Evolutionary conservation across 2,329 filamentous ascomycete species (phyloP), one percentile per base, ranked within the genome.

Genomic region (Sclerotiophoma versabilis): DNA sequence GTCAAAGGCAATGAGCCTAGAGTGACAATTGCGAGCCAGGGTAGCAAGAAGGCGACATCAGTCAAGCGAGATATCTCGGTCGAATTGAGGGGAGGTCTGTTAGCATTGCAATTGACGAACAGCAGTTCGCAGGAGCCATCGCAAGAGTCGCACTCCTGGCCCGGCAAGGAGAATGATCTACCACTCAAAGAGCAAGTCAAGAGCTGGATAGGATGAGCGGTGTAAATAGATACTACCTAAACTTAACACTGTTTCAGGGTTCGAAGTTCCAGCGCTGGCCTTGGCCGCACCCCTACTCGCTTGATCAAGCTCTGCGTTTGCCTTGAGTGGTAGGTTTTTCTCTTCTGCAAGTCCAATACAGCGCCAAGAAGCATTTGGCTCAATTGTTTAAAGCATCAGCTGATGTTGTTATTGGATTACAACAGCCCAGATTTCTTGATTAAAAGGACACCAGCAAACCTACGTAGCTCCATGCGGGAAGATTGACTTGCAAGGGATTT

Each of bases 131-230:
- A 54, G 15, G 64, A 59, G 14, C 49, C 61, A 9, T 42, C 47
- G 4, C 52, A 57, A 38, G 57, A 64, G 17, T 59, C 57, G 14
- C 65, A 64, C 15, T 59, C 55, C 2, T 75, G 72, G 72, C 51
- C 59, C 53, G 67, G 65, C 2, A 49, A 56, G 32, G 39, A 42
- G 7, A 54, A 52, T 10, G 49, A 42, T 14, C 33, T 39, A 1
- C 36, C 60, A 15, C 51, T 74, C 9, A 64, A 52, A 26, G 67
- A 68, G 11, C 61, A 64, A 33, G 52, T 73, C 15, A 64, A 65
- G 51, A 63, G 49, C 20, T 74, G 66, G 66, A 54, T 69, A 30
- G 60, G 49, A 23, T 54, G 27, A 39, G n/a, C 10, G 10, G 27
- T 37, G 11, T 27, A 30, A 1, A 17, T 8, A 26, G 15, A 19